Percentiles rank a stretch among this genome's conserved stretches.
Conservation (phyloP, 768 basidiomycete genomes). For the Kwoniella heveanensis region DNA sequence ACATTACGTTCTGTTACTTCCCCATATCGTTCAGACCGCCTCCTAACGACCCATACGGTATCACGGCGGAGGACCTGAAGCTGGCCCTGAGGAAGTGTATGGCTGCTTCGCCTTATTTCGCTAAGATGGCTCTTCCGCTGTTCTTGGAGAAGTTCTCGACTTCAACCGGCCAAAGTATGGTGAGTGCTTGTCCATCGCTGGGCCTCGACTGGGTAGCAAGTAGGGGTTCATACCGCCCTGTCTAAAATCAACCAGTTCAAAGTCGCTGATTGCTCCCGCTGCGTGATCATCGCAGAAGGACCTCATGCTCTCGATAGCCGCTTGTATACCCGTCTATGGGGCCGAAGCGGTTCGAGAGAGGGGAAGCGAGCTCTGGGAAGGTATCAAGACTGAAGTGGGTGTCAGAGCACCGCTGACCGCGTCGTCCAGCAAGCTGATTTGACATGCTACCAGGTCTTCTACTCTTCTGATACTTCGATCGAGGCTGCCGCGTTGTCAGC, state of each 20-base stretch:
- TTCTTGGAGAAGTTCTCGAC: conserved; percentile 89
- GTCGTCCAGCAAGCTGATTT: not conserved
- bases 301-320: conserved; percentile 73
- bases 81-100: conserved; percentile 67
- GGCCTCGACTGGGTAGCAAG: too few species aligned
- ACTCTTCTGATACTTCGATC: conserved; percentile 77
- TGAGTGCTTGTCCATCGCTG: conserved; percentile 56
- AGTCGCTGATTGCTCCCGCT: too few species aligned
- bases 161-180: conserved; percentile 80
- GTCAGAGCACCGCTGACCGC: not conserved
- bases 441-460: conserved; percentile 70
- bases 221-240: too few species aligned
- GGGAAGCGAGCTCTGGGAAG: conserved; percentile 83
- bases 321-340: conserved; percentile 85
- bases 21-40: conserved; percentile 96
- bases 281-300: conserved; percentile 80
- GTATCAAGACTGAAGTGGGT: conserved; percentile 80
- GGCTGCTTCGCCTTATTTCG: conserved; percentile 77
- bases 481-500: conserved; percentile 74
- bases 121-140: conserved; percentile 77
- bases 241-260: too few species aligned
- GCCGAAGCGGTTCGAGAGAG: conserved; percentile 63
- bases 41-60: conserved; percentile 88
- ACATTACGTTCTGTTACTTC: conserved; percentile 96
- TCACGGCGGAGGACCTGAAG: conserved; percentile 83